Base-by-base conservation (phyloP, 2,329 filamentous ascomycete species). In the Aspergillus pseudoterreus region DNA sequence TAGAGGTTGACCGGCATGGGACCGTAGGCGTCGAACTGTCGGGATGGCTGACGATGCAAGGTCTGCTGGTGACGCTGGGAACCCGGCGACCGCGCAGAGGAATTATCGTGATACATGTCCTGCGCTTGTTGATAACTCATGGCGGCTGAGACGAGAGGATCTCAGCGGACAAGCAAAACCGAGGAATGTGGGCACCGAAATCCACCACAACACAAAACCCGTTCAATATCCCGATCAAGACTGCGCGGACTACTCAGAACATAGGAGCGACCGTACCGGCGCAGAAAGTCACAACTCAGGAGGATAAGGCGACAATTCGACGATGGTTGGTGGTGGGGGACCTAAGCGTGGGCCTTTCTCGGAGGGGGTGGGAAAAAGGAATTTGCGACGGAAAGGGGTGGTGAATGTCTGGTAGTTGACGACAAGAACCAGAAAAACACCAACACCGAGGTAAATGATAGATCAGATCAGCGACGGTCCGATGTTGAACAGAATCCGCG, bases 21-120 rank as follows among this genome's bases (percentile, higher is more conserved):
- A 54, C 80, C 82, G 66, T 87, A 86, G 54, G 80, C 78, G 60
- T 95, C 90, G 68, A 92, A 89, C 60, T 88, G 87, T 62, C 90
- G 83, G 61, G 90, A 92, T 41, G 84, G 77, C 67, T 87, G 85
- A 60, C 88, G 83, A 65, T 87, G 83, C 52, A 88, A 75, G 52
- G 80, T 78, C 77, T 86, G 77, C 67, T 77, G 78, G 63, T 81
- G 80, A 61, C 88, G 87, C 68, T 88, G 84, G 30, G 86, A 84
- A 66, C 83, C 85, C 36, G 90, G 89, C 57, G 87, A 90, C 65
- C 88, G 86, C 68, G 85, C 86, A 56, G 81, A 72, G 53, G 81
- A 72, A 62, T 88, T 87, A 61, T 89, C 86, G 74, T 88, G 83
- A 76, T 89, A 91, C 79, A 74, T 73, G 49, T 72, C 70, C 54